phyloP scores from a whole-genome alignment of 495 filamentous ascomycete species.

The Aspergillus wentii region DNA sequence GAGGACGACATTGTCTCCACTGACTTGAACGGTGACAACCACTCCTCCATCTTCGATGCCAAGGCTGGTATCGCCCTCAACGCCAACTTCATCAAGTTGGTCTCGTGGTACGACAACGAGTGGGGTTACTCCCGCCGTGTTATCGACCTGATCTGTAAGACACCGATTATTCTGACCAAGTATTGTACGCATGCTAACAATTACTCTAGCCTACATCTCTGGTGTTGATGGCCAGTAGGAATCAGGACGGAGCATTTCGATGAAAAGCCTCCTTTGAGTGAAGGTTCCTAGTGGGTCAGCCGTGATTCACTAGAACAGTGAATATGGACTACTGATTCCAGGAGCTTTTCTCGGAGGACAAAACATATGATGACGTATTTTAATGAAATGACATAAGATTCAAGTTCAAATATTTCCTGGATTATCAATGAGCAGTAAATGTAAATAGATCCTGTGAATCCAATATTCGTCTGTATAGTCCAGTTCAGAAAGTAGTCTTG shows the following conservation, averaged over 20 bases:
- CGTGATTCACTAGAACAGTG: too few species aligned
- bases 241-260: conserved; percentile 29
- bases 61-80: conserved; percentile 99
- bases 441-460: neutral
- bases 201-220: conserved; percentile 67
- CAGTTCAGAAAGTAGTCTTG: too few species aligned
- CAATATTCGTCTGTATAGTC: neutral
- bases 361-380: conserved; percentile 25
- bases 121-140: conserved; percentile 99
- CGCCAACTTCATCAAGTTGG: conserved; percentile 96
- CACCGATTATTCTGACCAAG: neutral
- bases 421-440: too few species aligned
- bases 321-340: too few species aligned
- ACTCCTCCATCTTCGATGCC: conserved; percentile 98
- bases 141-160: conserved; percentile 76
- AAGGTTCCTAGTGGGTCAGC: conserved; percentile 7
- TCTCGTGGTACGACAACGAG: conserved; percentile 97
- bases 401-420: too few species aligned
- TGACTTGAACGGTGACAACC: conserved; percentile 84
- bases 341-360: too few species aligned
- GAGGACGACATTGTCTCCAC: conserved; percentile 96
- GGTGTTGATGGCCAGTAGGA: conserved; percentile 68
- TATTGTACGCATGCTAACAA: conserved; percentile 8
- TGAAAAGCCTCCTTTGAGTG: conserved; percentile 34
- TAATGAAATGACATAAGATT: conserved; percentile 27